Conservation (phyloP, 2,329 filamentous ascomycete genomes). For the Apiospora saccharicola region DNA sequence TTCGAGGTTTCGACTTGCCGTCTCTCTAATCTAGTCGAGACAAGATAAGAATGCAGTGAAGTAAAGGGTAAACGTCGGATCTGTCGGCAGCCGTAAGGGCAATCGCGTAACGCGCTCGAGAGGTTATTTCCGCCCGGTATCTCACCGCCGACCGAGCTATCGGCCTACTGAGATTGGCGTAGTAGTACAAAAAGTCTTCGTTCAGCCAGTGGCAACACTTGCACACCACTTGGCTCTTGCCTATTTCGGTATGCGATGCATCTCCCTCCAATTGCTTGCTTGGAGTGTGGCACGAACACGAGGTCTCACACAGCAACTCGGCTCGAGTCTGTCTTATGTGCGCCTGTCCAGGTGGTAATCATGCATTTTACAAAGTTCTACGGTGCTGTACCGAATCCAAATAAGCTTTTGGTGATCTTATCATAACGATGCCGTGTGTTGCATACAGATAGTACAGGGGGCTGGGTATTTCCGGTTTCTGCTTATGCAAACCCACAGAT, state of each 20-base stretch:
- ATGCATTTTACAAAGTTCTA: not conserved
- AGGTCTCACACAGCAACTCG: constrained; percentile 9
- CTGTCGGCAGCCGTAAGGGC: not conserved
- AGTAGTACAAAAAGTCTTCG: not conserved
- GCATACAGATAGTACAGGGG: not conserved
- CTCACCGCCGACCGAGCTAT: not conserved
- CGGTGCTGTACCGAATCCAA: not conserved
- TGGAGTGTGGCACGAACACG: constrained; percentile 15
- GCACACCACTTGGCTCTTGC: constrained; percentile 1
- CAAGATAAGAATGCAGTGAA: not conserved
- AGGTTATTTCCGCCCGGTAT: not conserved
- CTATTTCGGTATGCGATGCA: constrained; percentile 2
- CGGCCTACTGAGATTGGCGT: not conserved
- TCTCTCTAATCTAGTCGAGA: not conserved
- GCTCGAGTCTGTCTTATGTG: not conserved
- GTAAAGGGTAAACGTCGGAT: not conserved
- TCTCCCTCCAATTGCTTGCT: not conserved
- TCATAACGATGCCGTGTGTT: constrained; percentile 2
- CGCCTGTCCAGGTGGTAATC: not conserved
- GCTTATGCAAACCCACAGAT: not conserved
- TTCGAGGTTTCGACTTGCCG: not conserved
- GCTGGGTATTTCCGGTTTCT: not conserved
- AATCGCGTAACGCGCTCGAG: not conserved
- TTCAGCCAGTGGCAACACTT: not conserved
- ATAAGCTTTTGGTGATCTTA: constrained; percentile 10